Percentiles rank a stretch among this genome's conserved stretches.
Evolutionary conservation across 352 stramenopile genomes (phyloP).

Genomic region (Blastocystis sp.): DNA sequence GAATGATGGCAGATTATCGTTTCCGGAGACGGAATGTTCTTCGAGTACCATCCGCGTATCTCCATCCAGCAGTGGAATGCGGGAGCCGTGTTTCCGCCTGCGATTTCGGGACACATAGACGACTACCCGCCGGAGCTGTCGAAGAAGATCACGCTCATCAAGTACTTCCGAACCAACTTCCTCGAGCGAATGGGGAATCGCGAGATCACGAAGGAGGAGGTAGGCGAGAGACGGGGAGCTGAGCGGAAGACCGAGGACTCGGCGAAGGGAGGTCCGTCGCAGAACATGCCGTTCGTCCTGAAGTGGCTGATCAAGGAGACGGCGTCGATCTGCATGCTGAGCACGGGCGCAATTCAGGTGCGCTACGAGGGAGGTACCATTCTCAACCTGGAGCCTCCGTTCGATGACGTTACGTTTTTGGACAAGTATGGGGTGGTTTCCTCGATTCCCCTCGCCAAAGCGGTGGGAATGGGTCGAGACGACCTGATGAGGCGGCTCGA

Average conservation of each 20-base stretch:
- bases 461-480: background rate
- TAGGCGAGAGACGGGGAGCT: background rate
- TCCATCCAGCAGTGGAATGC: slow-evolving; percentile 40
- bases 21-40: slow-evolving; percentile 21
- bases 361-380: slow-evolving; percentile 47
- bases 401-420: slow-evolving; percentile 45
- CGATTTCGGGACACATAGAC: slow-evolving; percentile 18
- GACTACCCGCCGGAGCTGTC: slow-evolving; percentile 38
- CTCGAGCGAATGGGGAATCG: slow-evolving; percentile 14
- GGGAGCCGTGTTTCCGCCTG: background rate
- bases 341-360: slow-evolving; percentile 40
- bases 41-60: slow-evolving; percentile 50
- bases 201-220: slow-evolving; percentile 46
- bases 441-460: slow-evolving; percentile 23
- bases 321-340: slow-evolving; percentile 50
- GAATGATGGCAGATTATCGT: slow-evolving; percentile 18
- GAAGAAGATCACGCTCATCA: slow-evolving; percentile 57
- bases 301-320: slow-evolving; percentile 48
- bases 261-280: background rate
- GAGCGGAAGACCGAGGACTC: slow-evolving; percentile 3
- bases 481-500: slow-evolving; percentile 20
- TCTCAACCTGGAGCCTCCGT: slow-evolving; percentile 43
- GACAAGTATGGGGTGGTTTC: slow-evolving; percentile 47
- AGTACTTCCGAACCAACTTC: slow-evolving; percentile 53
- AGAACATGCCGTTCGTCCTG: slow-evolving; percentile 42